phyloP scores from a whole-genome alignment of 805 yeast species.

The Metschnikowia chrysomelidarum region DNA sequence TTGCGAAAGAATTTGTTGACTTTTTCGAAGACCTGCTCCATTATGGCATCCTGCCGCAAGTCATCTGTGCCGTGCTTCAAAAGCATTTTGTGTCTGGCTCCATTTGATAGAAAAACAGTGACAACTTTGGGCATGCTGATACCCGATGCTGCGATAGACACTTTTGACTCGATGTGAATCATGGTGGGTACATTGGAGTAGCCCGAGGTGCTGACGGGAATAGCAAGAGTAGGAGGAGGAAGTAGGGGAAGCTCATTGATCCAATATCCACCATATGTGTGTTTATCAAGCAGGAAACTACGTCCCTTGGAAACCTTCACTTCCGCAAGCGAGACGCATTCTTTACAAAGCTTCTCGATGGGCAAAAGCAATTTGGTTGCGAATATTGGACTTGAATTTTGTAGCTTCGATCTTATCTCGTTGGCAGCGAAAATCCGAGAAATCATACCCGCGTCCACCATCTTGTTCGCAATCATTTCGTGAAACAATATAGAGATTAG shows the following conservation, averaged over 20 bases:
- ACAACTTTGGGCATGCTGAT: conserved; percentile 84
- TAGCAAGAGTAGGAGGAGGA: conserved; percentile 65
- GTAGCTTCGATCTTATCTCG: conserved; percentile 43
- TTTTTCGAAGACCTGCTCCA: conserved; percentile 94
- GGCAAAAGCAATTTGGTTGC: conserved; percentile 36
- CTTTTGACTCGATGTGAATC: conserved; percentile 37
- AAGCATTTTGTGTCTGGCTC: conserved; percentile 55
- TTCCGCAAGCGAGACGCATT: conserved; percentile 51
- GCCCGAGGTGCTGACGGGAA: conserved; percentile 42
- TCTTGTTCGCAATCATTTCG: conserved; percentile 27
- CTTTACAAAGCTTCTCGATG: conserved; percentile 50
- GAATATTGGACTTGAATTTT: conserved; percentile 23
- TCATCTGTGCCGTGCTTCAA: conserved; percentile 90
- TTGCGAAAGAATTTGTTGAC: conserved; percentile 64
- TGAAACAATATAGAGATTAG: conserved; percentile 57
- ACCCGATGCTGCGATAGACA: conserved; percentile 76
- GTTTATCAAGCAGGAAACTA: conserved; percentile 30
- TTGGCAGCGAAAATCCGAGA: conserved; percentile 50
- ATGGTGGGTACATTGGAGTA: conserved; percentile 52
- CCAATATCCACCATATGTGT: conserved; percentile 50
- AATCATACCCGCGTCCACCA: conserved; percentile 38
- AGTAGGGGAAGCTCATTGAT: conserved; percentile 43
- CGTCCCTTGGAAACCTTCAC: conserved; percentile 37
- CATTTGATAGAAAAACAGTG: conserved; percentile 53
- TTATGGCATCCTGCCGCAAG: conserved; percentile 90